A percentile compares a stretch with the other conserved stretches of the same genome.
phyloP scores from a whole-genome alignment of 306 rosid genomes.

The Lathyrus tuberosus region DNA sequence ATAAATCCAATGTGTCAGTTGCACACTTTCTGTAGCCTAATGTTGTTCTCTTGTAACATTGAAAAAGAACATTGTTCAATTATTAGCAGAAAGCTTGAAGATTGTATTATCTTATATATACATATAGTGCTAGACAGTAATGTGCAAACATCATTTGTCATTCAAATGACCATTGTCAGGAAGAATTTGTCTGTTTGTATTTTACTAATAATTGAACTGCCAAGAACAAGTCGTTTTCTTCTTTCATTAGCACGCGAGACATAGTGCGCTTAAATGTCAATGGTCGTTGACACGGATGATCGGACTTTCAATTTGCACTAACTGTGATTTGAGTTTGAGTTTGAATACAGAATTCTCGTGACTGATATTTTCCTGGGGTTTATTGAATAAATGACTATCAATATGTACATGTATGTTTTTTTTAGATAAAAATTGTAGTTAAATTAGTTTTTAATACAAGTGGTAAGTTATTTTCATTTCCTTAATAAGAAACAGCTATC shows the following conservation, averaged over 20 bases:
- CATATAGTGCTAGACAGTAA: slow-evolving; percentile 19
- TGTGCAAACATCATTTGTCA: slow-evolving; percentile 28
- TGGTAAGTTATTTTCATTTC: too few species aligned
- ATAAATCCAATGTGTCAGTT: slow-evolving; percentile 35
- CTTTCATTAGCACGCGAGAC: slow-evolving; percentile 24
- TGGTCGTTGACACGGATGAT: too few species aligned
- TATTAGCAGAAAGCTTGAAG: slow-evolving; percentile 38
- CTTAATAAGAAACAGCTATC: too few species aligned
- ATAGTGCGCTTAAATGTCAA: too few species aligned
- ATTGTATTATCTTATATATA: neutral
- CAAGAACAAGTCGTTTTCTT: neutral
- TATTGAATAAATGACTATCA: too few species aligned
- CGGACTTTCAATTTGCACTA: too few species aligned
- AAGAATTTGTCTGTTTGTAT: slow-evolving; percentile 18
- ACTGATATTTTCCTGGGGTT: too few species aligned
- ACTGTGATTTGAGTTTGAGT: too few species aligned
- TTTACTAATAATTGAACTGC: slow-evolving; percentile 9
- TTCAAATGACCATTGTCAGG: slow-evolving; percentile 36
- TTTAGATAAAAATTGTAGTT: too few species aligned
- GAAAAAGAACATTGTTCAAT: slow-evolving; percentile 41
- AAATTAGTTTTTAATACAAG: too few species aligned
- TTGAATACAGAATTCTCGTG: too few species aligned
- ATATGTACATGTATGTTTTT: too few species aligned
- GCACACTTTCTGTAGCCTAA: slow-evolving; percentile 28
- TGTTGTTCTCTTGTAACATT: slow-evolving; percentile 41